These are phyloP conservation scores for Plasmodium gonderi DNA, from an alignment of 169 alveolate species.

Conservation along the genomic window DNA sequence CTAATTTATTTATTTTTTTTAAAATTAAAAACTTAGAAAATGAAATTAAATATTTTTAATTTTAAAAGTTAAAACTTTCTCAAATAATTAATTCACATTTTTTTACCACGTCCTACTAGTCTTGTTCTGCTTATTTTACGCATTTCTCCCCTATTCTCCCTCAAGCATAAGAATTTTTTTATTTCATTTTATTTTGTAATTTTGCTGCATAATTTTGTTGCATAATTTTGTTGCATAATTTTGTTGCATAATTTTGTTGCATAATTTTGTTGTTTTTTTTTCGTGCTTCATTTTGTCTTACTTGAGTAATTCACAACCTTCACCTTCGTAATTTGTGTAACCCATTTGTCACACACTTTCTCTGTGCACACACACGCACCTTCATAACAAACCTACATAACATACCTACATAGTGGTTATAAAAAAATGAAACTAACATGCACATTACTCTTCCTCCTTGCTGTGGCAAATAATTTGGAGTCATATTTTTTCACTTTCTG, in stretches of 20 bases:
- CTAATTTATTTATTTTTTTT: neutral
- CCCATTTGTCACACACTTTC: too few species aligned
- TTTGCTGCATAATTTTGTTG: too few species aligned
- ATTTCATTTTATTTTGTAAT: too few species aligned
- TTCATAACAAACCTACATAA: neutral
- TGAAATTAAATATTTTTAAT: neutral
- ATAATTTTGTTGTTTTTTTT: too few species aligned
- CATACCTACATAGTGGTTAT: neutral
- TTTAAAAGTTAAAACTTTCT: neutral
- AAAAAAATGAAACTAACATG: conserved; percentile 38
- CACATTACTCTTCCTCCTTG: conserved; percentile 22
- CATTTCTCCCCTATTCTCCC: neutral
- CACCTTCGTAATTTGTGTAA: too few species aligned
- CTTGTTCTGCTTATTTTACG: neutral
- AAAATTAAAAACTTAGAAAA: too few species aligned
- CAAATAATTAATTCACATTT: neutral
- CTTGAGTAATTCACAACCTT: too few species aligned
- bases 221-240: too few species aligned
- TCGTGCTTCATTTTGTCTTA: too few species aligned
- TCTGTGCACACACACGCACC: too few species aligned
- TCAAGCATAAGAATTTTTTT: too few species aligned
- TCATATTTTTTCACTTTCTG: conserved; percentile 2
- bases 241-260: too few species aligned
- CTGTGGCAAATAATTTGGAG: conserved; percentile 18
- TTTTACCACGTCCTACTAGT: neutral